Base-by-base conservation (phyloP, 345 rosid species). In the Citropsis articulata region DNA sequence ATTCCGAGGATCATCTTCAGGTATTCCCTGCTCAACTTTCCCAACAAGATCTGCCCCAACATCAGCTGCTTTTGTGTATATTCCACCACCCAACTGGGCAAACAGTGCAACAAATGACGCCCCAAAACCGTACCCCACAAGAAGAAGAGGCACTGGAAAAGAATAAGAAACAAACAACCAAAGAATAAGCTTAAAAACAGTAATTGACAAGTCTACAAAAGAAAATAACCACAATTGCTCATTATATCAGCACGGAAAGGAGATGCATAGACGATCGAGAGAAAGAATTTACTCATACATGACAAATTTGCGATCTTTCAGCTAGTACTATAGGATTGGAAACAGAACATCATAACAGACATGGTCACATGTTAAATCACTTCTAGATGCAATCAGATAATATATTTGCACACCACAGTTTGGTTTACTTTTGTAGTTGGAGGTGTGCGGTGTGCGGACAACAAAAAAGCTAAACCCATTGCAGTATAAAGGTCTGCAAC, bases 41-140 rank as follows among this genome's bases (percentile, higher is more conserved):
- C 99, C 99, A 73, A 96, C 99, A 42, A 96, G 98, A 79, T 96
- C 99, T 77, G 99, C 99, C 73, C 98, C 99, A 71, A 96, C 98
- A 90, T 96, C 99, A 86, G 99, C 99, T 66, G 98, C 99, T 88
- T 96, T 96, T 36, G 99, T 96, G 79, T 80, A 96, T 86, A 94
- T 96, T 78, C 99, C 99, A 84, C 99, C 99, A 86, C 99, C 99
- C 86, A 96, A 86, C 86, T 96, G 99, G 84, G 99, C 99, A 84
- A 96, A 96, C 72, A 96, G 91, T 40, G 99, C 99, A 75, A 95
- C 99, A 86, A 95, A 95, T 63, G 99, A 95, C 80, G 99, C 99
- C 81, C 99, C 99, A 84, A 95, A 95, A 73, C 99, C 99, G 87
- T 93, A 95, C 81, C 99, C 99, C 74, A 95, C 98, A 22, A 96